Percentiles rank a stretch among this genome's conserved stretches.
These are phyloP conservation scores for Sindora glabra DNA, from an alignment of 306 rosid genomes.

Conservation along the genomic window DNA sequence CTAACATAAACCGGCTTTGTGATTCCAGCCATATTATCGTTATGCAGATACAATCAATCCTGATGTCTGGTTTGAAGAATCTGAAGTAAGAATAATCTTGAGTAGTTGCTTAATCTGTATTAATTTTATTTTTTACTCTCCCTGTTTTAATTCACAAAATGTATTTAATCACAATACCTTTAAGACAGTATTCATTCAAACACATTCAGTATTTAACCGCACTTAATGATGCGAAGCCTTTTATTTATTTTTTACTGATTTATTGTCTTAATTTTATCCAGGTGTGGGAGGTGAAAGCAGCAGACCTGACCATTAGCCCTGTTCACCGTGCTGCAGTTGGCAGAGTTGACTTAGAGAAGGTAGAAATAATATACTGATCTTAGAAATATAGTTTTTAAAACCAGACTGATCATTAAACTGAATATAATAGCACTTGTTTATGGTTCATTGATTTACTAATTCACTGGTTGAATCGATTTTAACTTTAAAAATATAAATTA, in stretches of 20 bases:
- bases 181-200: too few species aligned
- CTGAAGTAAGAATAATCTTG: conserved; percentile 44
- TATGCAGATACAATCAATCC: conserved; percentile 63
- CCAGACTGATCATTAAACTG: too few species aligned
- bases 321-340: conserved; percentile 88
- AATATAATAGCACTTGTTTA: too few species aligned
- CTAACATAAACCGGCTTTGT: conserved; percentile 6
- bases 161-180: too few species aligned
- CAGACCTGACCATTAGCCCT: conserved; percentile 92
- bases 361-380: conserved; percentile 12
- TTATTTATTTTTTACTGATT: too few species aligned
- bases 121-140: neutral
- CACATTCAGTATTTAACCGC: too few species aligned
- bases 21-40: conserved; percentile 65
- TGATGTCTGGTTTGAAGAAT: conserved; percentile 92
- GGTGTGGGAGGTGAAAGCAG: conserved; percentile 99
- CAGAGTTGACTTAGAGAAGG: conserved; percentile 71
- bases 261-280: conserved; percentile 7
- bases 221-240: too few species aligned
- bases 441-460: too few species aligned
- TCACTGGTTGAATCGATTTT: too few species aligned
- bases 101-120: neutral
- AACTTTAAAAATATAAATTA: too few species aligned
- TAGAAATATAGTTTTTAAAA: too few species aligned
- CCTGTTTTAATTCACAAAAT: neutral